Evolutionary conservation across 495 filamentous ascomycete species (phyloP), one percentile per base, ranked within the genome.

Genomic region (Neurospora sp.): DNA sequence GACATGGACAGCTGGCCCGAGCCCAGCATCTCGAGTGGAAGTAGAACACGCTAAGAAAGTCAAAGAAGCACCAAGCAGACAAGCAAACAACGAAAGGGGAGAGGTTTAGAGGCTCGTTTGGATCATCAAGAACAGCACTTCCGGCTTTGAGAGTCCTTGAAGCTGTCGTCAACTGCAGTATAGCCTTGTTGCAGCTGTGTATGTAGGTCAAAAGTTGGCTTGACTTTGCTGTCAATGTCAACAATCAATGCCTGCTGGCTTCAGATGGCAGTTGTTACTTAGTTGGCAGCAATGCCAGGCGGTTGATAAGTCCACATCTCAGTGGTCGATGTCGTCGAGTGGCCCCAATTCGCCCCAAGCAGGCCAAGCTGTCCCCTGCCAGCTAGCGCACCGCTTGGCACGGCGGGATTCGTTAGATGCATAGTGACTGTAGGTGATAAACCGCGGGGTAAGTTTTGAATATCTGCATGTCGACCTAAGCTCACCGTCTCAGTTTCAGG

Each of bases 1-100:
- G 53, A 65, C 27, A 75, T 73, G 84, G 85, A 87, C 82, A 82
- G 78, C 78, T 83, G 84, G 79, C 81, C 84, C 71, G 78, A 69
- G 74, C 75, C 74, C 72, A 77, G 76, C 83, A 84, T 84, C 74
- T 76, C 72, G 78, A 74, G 45, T n/a, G 53, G 71, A 48, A 35
- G 48, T 42, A 48, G 65, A 70, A 39, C 68, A 22, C 74, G 65
- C 73, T 70, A 69, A 17, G 45, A 59, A 69, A 69, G 59, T 69
- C 48, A 65, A 71, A 59, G 31, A 61, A 42, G 22, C 41, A 20
- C 20, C 31, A 40, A 70, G 31, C 22, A 72, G 35, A 71, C 71
- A 70, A n/a, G n/a, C n/a, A n/a, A n/a, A n/a, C n/a, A n/a, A n/a
- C n/a, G n/a, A n/a, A 31, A 75, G 31, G 45, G 40, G 45, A 70